Evolutionary conservation across 441 rosid genomes (phyloP).

Genomic region (Gossypium armourianum): DNA sequence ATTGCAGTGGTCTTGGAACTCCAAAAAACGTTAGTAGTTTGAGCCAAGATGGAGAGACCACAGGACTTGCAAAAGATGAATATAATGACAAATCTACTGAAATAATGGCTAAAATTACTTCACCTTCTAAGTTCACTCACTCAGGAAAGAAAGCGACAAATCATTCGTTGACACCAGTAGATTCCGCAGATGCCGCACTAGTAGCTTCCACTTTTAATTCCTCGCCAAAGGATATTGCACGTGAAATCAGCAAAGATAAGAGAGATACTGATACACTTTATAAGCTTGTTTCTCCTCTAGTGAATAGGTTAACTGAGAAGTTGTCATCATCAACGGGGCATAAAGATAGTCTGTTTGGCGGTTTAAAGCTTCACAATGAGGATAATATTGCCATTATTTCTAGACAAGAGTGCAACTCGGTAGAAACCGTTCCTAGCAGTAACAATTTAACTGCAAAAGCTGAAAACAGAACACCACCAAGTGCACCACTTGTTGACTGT

Average conservation of each 20-base stretch:
- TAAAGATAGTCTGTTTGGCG: slow-evolving; percentile 18
- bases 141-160: slow-evolving; percentile 24
- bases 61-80: slow-evolving; percentile 16
- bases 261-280: slow-evolving; percentile 20
- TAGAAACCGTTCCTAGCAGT: slow-evolving; percentile 16
- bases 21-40: slow-evolving; percentile 18
- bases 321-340: slow-evolving; percentile 21
- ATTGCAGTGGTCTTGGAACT: slow-evolving; percentile 16
- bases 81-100: slow-evolving; percentile 23
- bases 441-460: slow-evolving; percentile 17
- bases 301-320: slow-evolving; percentile 28
- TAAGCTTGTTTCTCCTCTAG: slow-evolving; percentile 26
- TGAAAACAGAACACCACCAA: slow-evolving; percentile 19
- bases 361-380: slow-evolving; percentile 28
- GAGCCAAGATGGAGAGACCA: slow-evolving; percentile 24
- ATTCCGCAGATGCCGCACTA: slow-evolving; percentile 10
- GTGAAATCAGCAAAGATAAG: slow-evolving; percentile 19
- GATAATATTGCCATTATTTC: slow-evolving; percentile 19
- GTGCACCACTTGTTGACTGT: slow-evolving; percentile 16
- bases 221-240: slow-evolving; percentile 13
- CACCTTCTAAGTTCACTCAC: slow-evolving; percentile 20
- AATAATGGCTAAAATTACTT: slow-evolving; percentile 18
- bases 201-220: slow-evolving; percentile 20
- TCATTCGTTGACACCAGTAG: slow-evolving; percentile 17
- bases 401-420: slow-evolving; percentile 20